Evolutionary conservation across 2,329 filamentous ascomycete genomes (phyloP), one percentile per base, ranked within the genome.

Genomic region (Rasamsonia emersonii): DNA sequence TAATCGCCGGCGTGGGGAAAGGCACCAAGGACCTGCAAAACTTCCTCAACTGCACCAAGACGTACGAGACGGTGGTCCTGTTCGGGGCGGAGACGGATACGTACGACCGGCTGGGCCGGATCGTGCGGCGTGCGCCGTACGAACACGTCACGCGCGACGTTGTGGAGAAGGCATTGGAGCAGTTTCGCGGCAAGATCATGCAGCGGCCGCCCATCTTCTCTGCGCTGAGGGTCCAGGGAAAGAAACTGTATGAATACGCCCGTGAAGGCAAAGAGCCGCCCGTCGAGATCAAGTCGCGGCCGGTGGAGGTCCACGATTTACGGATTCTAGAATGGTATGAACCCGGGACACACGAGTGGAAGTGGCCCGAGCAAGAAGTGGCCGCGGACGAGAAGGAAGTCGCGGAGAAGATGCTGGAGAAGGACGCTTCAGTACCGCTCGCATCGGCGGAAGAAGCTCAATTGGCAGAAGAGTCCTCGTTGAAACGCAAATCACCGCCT

Each of bases 161-260:
- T 48, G 82, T 96, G 0, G 82, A 93, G 59, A 72, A 82, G 52
- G 83, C 81, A 10, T 62, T 96, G 36, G 70, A 67, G 4, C 64
- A 70, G 39, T 95, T 94, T 58, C 71, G 79, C 23, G 91, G 91
- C 10, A 81, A 81, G 46, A 86, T 86, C 49, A 79, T 83, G 65
- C 91, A 98, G 65, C 79, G 84, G 45, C 91, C 91, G 21, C 89
- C 89, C 4, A 75, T 98, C 13, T 98, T 88, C 60, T 94, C 86
- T 18, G 91, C 91, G 7, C 68, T 96, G 40, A 88, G 89, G 58
- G 85, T 95, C 58, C 76, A 95, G 45, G 91, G 91, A 2, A 95
- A 95, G 67, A 82, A 85, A 19, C 70, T 95, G 29, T 98, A 98
- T 56, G 88, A 98, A 61, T 96, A 96, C 59, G 91, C 91, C 13